Conservation (phyloP, 768 basidiomycete species). For the Phlebiopsis flavidoalba region DNA sequence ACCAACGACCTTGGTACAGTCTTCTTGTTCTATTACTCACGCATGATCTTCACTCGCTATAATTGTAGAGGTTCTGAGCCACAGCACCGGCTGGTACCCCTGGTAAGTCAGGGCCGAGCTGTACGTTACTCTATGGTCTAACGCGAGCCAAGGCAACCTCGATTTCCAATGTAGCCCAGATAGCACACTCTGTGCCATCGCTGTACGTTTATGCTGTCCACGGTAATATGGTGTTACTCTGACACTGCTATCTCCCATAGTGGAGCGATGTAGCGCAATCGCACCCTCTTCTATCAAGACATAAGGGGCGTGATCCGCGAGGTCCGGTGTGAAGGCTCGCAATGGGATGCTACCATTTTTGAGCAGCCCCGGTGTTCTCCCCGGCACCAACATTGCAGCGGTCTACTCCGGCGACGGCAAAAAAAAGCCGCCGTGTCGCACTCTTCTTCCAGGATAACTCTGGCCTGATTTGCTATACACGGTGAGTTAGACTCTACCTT, state of each 20-base stretch:
- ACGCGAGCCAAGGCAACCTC: neutral
- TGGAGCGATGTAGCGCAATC: neutral
- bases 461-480: neutral
- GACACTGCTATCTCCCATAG: neutral
- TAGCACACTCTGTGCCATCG: neutral
- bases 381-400: slow-evolving; percentile 3
- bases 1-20: neutral
- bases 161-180: neutral
- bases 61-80: neutral
- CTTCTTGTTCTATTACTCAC: neutral
- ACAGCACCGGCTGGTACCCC: neutral
- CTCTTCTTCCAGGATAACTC: slow-evolving; percentile 3
- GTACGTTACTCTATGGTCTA: neutral
- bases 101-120: neutral
- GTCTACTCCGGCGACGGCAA: neutral
- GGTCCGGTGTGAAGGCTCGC: neutral
- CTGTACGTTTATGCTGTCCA: no score
- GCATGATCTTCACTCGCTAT: neutral
- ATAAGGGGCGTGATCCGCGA: neutral
- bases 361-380: neutral
- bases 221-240: neutral
- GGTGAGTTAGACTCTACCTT: neutral
- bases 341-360: neutral
- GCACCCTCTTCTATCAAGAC: slow-evolving; percentile 1
- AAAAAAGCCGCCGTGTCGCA: neutral